A percentile compares a stretch with the other conserved stretches of the same genome.
phyloP scores from a whole-genome alignment of 2,329 filamentous ascomycete genomes.

The Beauveria bassiana region DNA sequence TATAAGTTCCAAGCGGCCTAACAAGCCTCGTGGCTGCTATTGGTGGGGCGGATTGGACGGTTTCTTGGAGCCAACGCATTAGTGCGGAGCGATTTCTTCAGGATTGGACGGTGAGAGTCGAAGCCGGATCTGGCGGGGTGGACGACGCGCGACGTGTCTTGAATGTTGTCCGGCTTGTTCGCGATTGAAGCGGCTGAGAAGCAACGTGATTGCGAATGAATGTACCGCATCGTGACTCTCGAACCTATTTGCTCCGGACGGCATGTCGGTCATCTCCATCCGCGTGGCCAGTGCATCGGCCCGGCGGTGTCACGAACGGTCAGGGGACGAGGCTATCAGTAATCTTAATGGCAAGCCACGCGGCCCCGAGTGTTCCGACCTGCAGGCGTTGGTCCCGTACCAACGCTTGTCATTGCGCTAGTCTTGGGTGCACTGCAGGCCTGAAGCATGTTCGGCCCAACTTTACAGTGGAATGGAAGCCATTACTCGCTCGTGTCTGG shows the following conservation, averaged over 20 bases:
- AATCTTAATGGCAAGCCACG: not conserved
- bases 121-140: not conserved
- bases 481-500: not conserved
- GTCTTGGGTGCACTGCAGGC: not conserved
- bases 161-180: not conserved
- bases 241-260: not conserved
- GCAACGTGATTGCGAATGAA: not conserved
- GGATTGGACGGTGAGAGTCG: not conserved
- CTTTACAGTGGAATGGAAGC: not conserved
- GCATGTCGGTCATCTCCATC: not conserved
- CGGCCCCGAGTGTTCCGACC: not conserved
- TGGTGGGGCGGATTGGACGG: not conserved
- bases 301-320: not conserved
- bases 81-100: not conserved
- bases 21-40: not conserved
- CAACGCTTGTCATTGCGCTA: not conserved
- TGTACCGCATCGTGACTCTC: not conserved
- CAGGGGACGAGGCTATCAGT: not conserved
- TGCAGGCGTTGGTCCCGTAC: not conserved
- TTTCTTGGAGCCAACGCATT: not conserved
- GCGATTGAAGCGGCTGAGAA: not conserved
- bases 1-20: not conserved
- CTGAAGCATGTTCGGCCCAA: not conserved
- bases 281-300: not conserved
- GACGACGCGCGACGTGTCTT: too few species aligned